Conservation (phyloP, 2,329 filamentous ascomycete genomes). For the Periglandula ipomoeae region DNA sequence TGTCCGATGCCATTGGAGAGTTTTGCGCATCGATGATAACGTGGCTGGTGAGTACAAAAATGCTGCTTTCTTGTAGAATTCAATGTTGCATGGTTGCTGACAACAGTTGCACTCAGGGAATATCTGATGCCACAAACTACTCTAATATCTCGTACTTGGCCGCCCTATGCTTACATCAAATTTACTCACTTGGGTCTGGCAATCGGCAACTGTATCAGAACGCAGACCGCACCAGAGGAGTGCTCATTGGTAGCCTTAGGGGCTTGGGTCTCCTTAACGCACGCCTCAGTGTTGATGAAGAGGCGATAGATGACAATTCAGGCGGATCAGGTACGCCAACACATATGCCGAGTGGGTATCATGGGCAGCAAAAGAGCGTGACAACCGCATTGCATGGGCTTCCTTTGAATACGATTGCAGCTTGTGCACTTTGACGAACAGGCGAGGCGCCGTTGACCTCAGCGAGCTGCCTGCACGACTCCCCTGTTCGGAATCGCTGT, state of each 20-base stretch:
- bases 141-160: slow-evolving; percentile 17
- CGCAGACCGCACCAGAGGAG: slow-evolving; percentile 19
- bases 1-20: no score
- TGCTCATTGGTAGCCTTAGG: slow-evolving; percentile 19
- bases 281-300: not conserved
- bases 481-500: not conserved
- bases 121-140: slow-evolving; percentile 18
- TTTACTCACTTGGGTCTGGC: slow-evolving; percentile 23
- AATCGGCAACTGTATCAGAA: slow-evolving; percentile 21
- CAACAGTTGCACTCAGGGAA: no score
- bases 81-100: no score
- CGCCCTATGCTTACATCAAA: slow-evolving; percentile 22
- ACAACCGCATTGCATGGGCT: not conserved
- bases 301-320: not conserved
- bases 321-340: not conserved
- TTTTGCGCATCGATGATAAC: no score
- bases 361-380: not conserved
- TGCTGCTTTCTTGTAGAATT: no score
- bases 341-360: not conserved
- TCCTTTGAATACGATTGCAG: not conserved
- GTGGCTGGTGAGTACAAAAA: no score
- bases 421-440: not conserved
- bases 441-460: not conserved
- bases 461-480: not conserved
- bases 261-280: slow-evolving; percentile 8